Evolutionary conservation across 768 basidiomycete species (phyloP), one percentile per base, ranked within the genome.

Genomic region (Suillus paluster): DNA sequence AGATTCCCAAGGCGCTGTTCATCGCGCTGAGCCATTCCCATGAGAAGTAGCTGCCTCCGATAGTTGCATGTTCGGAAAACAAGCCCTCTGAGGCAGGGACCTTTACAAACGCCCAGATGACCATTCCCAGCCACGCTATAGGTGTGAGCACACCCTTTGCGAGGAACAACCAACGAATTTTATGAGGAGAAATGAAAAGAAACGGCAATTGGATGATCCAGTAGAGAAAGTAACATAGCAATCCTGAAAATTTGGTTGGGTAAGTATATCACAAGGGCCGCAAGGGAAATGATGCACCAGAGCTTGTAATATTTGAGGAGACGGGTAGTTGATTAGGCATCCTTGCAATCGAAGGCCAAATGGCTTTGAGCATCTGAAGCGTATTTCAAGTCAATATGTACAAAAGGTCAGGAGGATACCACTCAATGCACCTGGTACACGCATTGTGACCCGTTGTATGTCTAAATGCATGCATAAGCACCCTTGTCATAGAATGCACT

Each of bases 1-100:
- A 95, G 60, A 83, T 81, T 0, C 91, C 93, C 10, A 95, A 76
- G 4, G 88, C 88, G 61, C 89, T 88, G 70, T 94, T 95, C 63
- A 97, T 70, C 0, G 88, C 86, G 60, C 82, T 81, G 42, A 97
- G 75, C 91, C 91, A 95, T 5, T 85, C 88, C 89, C 91, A 93
- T 11, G 83, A 82, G 46, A 88, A 77, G 11, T 77, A 77, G 58
- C 81, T 79, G 2, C 91, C 92, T 5, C 73, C 73, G 14, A 92
- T 67, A 0, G 74, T 76, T 1, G 88, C 74, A 42, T 84, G 83
- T 63, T 84, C 76, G 1, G 79, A 68, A 58, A 85, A 83, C 34
- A 95, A 78, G n/a, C 89, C 89, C 2, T 80, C 77, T 21, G 79
- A 78, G 21, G 86, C 79, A 2, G 90, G 88, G 0, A 84, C 87